Conservation (phyloP, 2,329 filamentous ascomycete genomes). For the Cordyceps tenuipes region DNA sequence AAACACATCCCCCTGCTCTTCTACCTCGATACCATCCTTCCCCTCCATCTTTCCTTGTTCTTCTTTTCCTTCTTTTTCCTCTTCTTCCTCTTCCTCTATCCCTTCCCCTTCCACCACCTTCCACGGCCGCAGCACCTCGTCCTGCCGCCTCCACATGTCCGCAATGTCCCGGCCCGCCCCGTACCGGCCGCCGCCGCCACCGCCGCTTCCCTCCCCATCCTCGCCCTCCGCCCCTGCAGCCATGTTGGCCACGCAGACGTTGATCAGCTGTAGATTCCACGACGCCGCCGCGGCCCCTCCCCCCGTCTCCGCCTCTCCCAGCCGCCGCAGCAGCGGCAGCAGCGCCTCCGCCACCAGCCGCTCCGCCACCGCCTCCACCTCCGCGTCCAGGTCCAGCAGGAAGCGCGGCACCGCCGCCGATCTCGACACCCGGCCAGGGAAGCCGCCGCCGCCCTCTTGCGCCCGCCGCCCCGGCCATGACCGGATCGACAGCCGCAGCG, state of each 20-base stretch:
- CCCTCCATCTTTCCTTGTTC: constrained; percentile 17
- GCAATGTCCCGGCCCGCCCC: constrained; percentile 68
- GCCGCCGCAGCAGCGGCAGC: constrained; percentile 62
- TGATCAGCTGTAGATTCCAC: constrained; percentile 79
- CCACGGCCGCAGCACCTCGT: constrained; percentile 60
- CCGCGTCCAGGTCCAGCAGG: constrained; percentile 56
- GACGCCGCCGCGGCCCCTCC: constrained; percentile 30
- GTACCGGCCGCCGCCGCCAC: constrained; percentile 21
- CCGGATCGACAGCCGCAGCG: constrained; percentile 71
- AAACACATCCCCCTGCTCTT: constrained; percentile 8
- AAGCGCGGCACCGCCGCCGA: constrained; percentile 67
- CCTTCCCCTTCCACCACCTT: constrained; percentile 34
- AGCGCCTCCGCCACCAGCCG: constrained; percentile 62
- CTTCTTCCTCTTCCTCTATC: constrained; percentile 17
- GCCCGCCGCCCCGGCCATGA: constrained; percentile 44
- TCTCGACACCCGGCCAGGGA: constrained; percentile 60
- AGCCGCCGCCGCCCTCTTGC: constrained; percentile 34
- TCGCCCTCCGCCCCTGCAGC: constrained; percentile 43
- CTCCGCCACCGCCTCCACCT: constrained; percentile 52
- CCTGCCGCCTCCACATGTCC: constrained; percentile 73
- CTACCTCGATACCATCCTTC: background rate
- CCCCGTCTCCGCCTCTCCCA: constrained; percentile 40
- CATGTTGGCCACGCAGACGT: constrained; percentile 85
- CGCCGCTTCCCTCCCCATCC: constrained; percentile 25
- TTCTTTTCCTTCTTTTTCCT: constrained; percentile 14